A percentile compares a stretch with the other conserved stretches of the same genome.
Evolutionary conservation across 306 rosid genomes (phyloP).

Genomic region (Amphicarpaea edgeworthii): DNA sequence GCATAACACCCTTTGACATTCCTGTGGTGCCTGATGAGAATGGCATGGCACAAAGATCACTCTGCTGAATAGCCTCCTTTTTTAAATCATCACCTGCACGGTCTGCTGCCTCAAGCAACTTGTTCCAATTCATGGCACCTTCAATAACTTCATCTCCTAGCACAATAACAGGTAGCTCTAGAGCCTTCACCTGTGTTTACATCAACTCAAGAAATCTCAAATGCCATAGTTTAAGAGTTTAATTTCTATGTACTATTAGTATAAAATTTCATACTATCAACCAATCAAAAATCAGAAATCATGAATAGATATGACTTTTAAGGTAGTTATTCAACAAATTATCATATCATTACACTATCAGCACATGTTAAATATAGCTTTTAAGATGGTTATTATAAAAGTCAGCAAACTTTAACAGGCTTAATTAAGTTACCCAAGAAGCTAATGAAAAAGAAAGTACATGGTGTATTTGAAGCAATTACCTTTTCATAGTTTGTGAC

Average conservation of each 20-base stretch:
- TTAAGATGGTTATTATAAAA: background rate
- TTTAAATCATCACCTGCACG: conserved; percentile 49
- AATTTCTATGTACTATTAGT: background rate
- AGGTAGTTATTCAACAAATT: too few relatives aligned
- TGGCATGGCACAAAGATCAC: conserved; percentile 89
- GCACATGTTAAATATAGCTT: too few relatives aligned
- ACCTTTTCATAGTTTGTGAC: conserved; percentile 76
- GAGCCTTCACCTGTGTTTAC: conserved; percentile 66
- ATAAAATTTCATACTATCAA: background rate
- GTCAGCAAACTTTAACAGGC: background rate
- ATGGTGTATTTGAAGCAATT: conserved; percentile 1
- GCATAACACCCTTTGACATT: conserved; percentile 92
- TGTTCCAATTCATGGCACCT: conserved; percentile 78
- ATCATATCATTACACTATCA: too few relatives aligned
- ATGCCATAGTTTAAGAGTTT: background rate
- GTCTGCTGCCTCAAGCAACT: conserved; percentile 82
- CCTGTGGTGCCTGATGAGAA: conserved; percentile 99
- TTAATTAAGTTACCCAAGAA: background rate
- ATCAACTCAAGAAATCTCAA: conserved; percentile 28
- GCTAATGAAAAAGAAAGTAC: background rate
- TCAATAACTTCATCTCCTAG: conserved; percentile 73
- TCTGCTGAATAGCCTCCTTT: conserved; percentile 58
- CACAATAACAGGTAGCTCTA: conserved; percentile 68
- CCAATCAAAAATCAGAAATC: too few relatives aligned
- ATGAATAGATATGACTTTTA: background rate